Percentiles rank a stretch among this genome's conserved stretches.
These are phyloP conservation scores for Fusarium sp. DNA, from an alignment of 2,329 filamentous ascomycete species.

Conservation along the genomic window DNA sequence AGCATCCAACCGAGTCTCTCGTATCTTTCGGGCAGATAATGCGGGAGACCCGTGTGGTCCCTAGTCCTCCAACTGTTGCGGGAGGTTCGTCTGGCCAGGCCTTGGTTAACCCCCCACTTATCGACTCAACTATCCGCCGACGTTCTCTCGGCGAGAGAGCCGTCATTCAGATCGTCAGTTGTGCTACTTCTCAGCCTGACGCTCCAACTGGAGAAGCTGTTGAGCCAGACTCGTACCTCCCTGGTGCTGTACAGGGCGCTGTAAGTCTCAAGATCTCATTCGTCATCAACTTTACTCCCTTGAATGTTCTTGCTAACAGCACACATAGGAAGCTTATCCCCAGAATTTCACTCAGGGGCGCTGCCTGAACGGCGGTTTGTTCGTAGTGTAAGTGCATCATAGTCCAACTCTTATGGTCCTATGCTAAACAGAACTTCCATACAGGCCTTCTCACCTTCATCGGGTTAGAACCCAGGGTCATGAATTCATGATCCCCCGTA, in stretches of 20 bases:
- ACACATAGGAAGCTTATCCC: constrained; percentile 7
- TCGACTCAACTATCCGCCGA: neutral
- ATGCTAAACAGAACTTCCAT: neutral
- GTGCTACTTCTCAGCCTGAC: neutral
- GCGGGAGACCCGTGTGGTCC: neutral
- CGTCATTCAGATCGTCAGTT: neutral
- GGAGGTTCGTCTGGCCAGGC: neutral
- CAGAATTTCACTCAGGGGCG: neutral
- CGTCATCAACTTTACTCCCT: neutral
- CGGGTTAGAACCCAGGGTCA: neutral
- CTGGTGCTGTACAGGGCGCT: constrained; percentile 2
- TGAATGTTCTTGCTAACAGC: neutral
- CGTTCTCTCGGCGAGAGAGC: neutral
- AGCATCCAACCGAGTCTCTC: neutral
- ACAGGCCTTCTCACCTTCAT: neutral
- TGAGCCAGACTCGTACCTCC: constrained; percentile 1
- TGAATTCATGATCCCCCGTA: constrained; percentile 2
- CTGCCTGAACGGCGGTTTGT: neutral
- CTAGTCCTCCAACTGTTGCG: neutral
- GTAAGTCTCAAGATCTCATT: constrained; percentile 2
- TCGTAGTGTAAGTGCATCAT: neutral
- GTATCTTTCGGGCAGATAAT: neutral
- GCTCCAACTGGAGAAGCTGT: neutral
- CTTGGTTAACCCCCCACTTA: neutral
- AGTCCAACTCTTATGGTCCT: accelerated